These are phyloP conservation scores for Hypoxylon sp. DNA, from an alignment of 2,329 filamentous ascomycete species.

Conservation along the genomic window DNA sequence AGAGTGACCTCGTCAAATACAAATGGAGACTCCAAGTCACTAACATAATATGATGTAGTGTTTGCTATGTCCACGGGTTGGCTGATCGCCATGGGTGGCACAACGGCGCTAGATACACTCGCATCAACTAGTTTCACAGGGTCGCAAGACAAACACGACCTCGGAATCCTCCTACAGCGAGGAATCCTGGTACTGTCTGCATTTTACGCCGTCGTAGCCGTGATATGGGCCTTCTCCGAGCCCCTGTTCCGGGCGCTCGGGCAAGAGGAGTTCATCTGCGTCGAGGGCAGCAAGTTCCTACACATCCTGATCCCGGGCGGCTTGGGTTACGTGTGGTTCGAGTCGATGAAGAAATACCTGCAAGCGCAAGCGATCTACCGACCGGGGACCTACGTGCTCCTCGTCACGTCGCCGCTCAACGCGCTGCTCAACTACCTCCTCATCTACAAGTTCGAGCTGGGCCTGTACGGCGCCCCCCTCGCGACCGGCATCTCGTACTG, in stretches of 20 bases:
- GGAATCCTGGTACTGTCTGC: slow-evolving; percentile 76
- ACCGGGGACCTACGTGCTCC: slow-evolving; percentile 83
- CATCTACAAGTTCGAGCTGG: slow-evolving; percentile 76
- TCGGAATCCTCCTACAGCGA: slow-evolving; percentile 83
- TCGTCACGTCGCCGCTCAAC: slow-evolving; percentile 86
- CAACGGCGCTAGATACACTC: slow-evolving; percentile 86
- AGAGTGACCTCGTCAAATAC: background rate
- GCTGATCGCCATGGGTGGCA: slow-evolving; percentile 87
- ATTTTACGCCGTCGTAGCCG: slow-evolving; percentile 78
- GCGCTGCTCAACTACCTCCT: slow-evolving; percentile 84
- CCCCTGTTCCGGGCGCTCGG: slow-evolving; percentile 79
- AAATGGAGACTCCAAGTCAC: background rate
- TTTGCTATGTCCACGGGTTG: slow-evolving; percentile 91
- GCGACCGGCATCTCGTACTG: slow-evolving; percentile 89
- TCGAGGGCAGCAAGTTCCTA: slow-evolving; percentile 79
- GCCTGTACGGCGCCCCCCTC: slow-evolving; percentile 81
- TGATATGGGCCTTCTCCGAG: slow-evolving; percentile 81
- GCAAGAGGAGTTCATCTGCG: slow-evolving; percentile 81
- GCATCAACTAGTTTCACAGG: slow-evolving; percentile 86
- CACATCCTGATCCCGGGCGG: slow-evolving; percentile 82
- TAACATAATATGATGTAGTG: slow-evolving; percentile 58
- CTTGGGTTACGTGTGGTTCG: slow-evolving; percentile 88
- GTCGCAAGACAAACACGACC: slow-evolving; percentile 79
- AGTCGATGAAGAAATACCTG: slow-evolving; percentile 85
- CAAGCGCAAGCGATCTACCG: slow-evolving; percentile 87